Conservation (phyloP, 2,329 filamentous ascomycete genomes). For the Penicillium concentricum region DNA sequence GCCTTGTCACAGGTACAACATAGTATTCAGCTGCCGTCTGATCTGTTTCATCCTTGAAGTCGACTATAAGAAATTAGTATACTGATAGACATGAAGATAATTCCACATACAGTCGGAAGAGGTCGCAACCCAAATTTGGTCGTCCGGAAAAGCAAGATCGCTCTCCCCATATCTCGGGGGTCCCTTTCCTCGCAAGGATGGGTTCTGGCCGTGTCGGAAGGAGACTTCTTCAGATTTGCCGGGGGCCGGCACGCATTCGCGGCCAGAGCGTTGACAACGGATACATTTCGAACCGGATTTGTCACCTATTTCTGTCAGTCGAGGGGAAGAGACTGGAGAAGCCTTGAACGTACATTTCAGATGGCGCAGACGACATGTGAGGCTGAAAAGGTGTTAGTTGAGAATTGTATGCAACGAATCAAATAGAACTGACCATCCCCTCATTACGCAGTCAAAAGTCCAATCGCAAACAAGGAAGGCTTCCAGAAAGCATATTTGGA, state of each 20-base stretch:
- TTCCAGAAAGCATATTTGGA: conserved; percentile 22
- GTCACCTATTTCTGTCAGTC: conserved; percentile 27
- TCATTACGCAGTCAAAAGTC: conserved; percentile 35
- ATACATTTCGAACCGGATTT: conserved; percentile 36
- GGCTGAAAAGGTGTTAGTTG: conserved; percentile 24
- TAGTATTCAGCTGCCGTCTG: conserved; percentile 37
- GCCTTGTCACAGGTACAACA: conserved; percentile 24
- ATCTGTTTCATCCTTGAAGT: conserved; percentile 38
- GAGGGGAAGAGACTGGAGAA: neutral
- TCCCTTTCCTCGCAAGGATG: conserved; percentile 33
- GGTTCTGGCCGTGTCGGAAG: conserved; percentile 40
- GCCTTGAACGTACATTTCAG: conserved; percentile 31
- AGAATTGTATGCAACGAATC: neutral
- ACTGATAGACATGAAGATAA: neutral
- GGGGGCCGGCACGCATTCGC: conserved; percentile 36
- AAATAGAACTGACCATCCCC: conserved; percentile 36
- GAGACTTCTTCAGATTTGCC: conserved; percentile 36
- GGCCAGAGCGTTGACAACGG: conserved; percentile 37
- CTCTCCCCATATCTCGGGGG: conserved; percentile 38
- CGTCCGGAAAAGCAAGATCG: conserved; percentile 33
- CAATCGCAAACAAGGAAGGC: conserved; percentile 21
- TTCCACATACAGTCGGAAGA: conserved; percentile 29
- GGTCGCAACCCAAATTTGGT: conserved; percentile 35
- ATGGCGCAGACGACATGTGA: conserved; percentile 41
- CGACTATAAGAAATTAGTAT: conserved; percentile 22